These are phyloP conservation scores for Komagataella phaffii DNA, from an alignment of 805 yeast genomes.

Conservation along the genomic window DNA sequence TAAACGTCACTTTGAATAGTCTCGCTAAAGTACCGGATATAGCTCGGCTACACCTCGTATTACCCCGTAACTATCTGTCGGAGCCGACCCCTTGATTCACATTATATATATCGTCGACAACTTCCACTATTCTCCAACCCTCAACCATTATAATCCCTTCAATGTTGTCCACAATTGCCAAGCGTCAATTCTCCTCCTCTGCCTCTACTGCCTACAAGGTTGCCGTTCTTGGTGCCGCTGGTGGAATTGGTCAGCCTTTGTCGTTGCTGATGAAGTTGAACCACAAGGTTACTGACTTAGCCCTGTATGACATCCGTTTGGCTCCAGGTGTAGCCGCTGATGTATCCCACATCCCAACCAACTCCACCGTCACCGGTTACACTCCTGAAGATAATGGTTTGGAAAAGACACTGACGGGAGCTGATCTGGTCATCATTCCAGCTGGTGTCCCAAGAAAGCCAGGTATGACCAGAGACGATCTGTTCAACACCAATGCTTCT, in stretches of 20 bases:
- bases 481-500: constrained; percentile 91
- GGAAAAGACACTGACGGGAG: constrained; percentile 54
- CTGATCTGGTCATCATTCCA: constrained; percentile 85
- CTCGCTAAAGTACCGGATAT: background rate
- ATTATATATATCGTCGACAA: background rate
- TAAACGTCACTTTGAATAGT: background rate
- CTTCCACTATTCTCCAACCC: background rate
- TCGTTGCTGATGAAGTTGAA: constrained; percentile 76
- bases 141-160: background rate
- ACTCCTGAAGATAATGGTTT: constrained; percentile 70
- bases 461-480: constrained; percentile 97
- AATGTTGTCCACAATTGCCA: background rate
- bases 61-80: background rate
- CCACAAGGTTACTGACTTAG: constrained; percentile 75
- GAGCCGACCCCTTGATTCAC: background rate
- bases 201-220: constrained; percentile 62
- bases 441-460: constrained; percentile 99
- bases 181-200: background rate
- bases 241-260: constrained; percentile 93
- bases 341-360: constrained; percentile 85
- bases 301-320: constrained; percentile 80
- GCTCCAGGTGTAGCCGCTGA: constrained; percentile 98
- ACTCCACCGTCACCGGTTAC: constrained; percentile 80
- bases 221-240: constrained; percentile 73
- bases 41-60: background rate